phyloP scores from a whole-genome alignment of 1,284 basidiomycete species.

The Cryptococcus maquisensis region DNA sequence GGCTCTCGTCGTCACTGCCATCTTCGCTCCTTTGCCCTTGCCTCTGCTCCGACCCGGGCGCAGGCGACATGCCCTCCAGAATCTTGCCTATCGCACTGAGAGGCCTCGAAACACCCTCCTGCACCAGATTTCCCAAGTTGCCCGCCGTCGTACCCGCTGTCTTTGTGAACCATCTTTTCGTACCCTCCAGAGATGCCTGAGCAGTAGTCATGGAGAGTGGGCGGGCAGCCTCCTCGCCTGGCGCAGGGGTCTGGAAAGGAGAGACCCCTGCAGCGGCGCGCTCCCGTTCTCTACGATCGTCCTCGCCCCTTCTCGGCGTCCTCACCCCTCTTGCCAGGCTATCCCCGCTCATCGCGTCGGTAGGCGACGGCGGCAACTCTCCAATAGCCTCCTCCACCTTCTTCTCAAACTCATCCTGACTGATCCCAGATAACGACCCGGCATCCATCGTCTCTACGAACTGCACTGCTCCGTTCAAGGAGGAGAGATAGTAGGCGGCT shows the following conservation, averaged over 20 bases:
- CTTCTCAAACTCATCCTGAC: slow-evolving; percentile 86
- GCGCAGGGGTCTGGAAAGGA: slow-evolving; percentile 36
- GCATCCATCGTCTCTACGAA: slow-evolving; percentile 98
- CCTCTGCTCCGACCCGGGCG: slow-evolving; percentile 26
- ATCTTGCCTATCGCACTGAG: slow-evolving; percentile 80
- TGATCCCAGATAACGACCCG: slow-evolving; percentile 83
- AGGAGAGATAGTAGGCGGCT: slow-evolving; percentile 94
- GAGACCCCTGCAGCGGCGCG: neutral
- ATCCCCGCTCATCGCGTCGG: neutral
- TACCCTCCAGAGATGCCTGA: slow-evolving; percentile 65
- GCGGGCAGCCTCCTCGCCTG: slow-evolving; percentile 78
- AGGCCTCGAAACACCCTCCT: slow-evolving; percentile 72
- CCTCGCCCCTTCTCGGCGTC: neutral
- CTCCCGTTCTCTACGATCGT: neutral
- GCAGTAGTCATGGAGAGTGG: slow-evolving; percentile 62
- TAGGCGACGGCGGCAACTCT: slow-evolving; percentile 56
- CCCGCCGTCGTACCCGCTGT: slow-evolving; percentile 47
- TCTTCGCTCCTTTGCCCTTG: slow-evolving; percentile 17
- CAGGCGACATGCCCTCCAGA: slow-evolving; percentile 59
- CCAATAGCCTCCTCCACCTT: slow-evolving; percentile 72
- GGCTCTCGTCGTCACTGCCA: slow-evolving; percentile 10
- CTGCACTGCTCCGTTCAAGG: slow-evolving; percentile 84
- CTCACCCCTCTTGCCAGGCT: too few relatives aligned
- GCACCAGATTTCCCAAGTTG: slow-evolving; percentile 56
- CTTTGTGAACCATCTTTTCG: slow-evolving; percentile 73